These are phyloP conservation scores for Nannochloropsis granulata DNA, from an alignment of 108 stramenopile species.

Conservation along the genomic window DNA sequence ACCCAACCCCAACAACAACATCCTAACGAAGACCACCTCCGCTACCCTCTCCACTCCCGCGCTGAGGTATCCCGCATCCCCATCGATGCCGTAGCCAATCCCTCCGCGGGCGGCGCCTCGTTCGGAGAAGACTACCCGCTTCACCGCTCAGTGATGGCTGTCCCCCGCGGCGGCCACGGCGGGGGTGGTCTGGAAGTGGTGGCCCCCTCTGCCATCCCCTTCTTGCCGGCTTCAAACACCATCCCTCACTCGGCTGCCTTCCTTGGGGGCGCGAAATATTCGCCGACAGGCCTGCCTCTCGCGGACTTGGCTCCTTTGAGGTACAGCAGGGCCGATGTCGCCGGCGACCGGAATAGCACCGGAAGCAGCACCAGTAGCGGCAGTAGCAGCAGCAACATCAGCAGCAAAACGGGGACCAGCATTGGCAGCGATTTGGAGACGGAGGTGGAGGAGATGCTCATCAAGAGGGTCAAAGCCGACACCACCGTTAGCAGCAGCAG, in stretches of 20 bases:
- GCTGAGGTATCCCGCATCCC: neutral
- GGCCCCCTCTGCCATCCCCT: neutral
- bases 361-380: neutral
- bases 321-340: neutral
- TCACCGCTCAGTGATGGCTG: neutral
- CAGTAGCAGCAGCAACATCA: neutral
- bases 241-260: neutral
- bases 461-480: too few relatives aligned
- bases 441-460: neutral
- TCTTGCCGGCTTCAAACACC: neutral
- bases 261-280: neutral
- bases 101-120: neutral
- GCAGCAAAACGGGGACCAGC: neutral
- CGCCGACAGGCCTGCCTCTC: neutral
- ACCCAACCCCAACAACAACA: neutral
- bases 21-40: neutral
- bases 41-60: neutral
- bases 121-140: neutral
- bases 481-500: neutral
- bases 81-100: neutral
- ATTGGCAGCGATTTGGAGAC: neutral
- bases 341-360: neutral
- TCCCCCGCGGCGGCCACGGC: neutral
- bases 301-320: neutral
- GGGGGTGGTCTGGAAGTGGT: neutral